These are phyloP conservation scores for Plectosphaerella cucumerina DNA, from an alignment of 2,329 filamentous ascomycete species.

Conservation along the genomic window DNA sequence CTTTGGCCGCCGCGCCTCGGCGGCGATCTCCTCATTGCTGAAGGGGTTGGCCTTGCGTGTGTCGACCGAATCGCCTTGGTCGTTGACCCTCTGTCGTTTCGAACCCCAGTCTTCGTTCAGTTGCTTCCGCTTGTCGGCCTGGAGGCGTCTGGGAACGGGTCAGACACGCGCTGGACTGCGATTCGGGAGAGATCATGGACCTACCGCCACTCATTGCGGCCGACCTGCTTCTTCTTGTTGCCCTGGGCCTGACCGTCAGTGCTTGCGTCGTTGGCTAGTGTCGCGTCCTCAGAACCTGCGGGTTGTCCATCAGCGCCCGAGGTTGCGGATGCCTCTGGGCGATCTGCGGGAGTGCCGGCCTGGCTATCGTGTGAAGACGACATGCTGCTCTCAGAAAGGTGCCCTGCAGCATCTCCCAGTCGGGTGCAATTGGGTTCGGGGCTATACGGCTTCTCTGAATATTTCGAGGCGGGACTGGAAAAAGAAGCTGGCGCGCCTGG, in stretches of 20 bases:
- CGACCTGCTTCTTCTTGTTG: constrained; percentile 2
- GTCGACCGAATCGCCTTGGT: constrained; percentile 25
- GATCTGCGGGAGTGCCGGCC: not conserved
- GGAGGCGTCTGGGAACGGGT: constrained; percentile 29
- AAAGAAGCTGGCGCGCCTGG: too few species aligned
- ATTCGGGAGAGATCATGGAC: constrained; percentile 1
- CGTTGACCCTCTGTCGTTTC: constrained; percentile 36
- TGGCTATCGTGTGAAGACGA: not conserved
- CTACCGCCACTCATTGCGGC: constrained; percentile 21
- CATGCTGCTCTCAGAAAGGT: not conserved
- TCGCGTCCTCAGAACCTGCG: too few species aligned
- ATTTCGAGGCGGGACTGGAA: too few species aligned
- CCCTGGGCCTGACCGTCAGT: not conserved
- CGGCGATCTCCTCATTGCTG: constrained; percentile 76
- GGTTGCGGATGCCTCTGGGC: not conserved
- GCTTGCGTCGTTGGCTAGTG: not conserved
- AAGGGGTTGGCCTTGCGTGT: constrained; percentile 42
- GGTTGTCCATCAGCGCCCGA: too few species aligned
- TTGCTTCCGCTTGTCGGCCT: constrained; percentile 33
- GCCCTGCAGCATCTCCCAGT: too few species aligned
- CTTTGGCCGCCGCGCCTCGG: constrained; percentile 85
- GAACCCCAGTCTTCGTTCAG: constrained; percentile 34
- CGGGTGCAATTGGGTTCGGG: too few species aligned
- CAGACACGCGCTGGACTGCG: constrained; percentile 12
- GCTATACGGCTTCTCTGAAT: too few species aligned